Base-by-base conservation (phyloP, 352 stramenopile genomes). In the Globisporangium alternatum region DNA sequence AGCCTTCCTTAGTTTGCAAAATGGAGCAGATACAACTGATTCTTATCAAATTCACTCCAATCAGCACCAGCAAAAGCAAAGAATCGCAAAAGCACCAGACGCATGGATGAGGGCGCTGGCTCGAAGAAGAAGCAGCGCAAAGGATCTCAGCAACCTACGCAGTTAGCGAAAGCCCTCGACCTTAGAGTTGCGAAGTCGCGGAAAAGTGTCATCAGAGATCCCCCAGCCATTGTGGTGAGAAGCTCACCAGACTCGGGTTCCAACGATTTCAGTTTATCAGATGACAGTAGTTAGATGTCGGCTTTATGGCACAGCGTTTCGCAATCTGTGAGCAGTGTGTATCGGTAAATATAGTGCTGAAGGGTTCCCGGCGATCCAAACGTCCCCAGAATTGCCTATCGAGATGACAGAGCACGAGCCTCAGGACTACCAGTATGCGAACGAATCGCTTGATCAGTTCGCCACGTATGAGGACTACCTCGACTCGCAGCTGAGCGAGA, bases 401-500 rank as follows among this genome's bases (percentile, higher is more conserved):
- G 70, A 33, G 19, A 89, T 87, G 77, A 47, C 67, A 1, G 81
- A 89, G 35, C 68, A 75, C 44, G 79, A 88, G 55, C 75, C 77
- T 5, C 78, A 87, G 53, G 81, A 88, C 43, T 84, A 84, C 51
- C 78, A 88, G 62, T 90, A 87, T 58, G 77, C 77, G 25, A 86
- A 77, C 60, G 91, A 97, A 62, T 92, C 86, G 6, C 71, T 97
- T 30, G 90, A 97, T 59, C 77, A 94, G 57, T 98, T 95, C 60
- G 83, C 85, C 10, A 97, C 90, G 17, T 98, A 98, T 68, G 93
- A 98, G 72, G 95, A 98, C 56, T 98, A 98, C 64, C 75, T 98
- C 41, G 91, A 98, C 71, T 89, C 87, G 4, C 94, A 98, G 64
- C 77, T 97, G 53, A 95, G 78, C 8, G 88, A 97, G 61, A 97